These are phyloP conservation scores for Amauroascus verrucosus DNA, from an alignment of 2,329 filamentous ascomycete species.

Conservation along the genomic window DNA sequence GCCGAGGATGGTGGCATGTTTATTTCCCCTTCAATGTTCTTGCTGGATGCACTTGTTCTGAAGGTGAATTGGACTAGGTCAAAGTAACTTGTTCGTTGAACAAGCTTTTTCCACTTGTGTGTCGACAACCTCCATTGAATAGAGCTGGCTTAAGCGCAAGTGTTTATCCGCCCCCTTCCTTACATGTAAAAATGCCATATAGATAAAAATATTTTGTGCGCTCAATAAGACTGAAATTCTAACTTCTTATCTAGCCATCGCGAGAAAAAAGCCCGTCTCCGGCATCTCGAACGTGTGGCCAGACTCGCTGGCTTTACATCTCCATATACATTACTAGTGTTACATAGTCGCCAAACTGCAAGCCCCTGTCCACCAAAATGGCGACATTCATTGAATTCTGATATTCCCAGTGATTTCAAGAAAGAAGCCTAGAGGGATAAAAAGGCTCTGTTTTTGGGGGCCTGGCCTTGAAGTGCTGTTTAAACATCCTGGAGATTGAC, in stretches of 20 bases:
- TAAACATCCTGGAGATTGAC: not conserved
- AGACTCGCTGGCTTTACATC: slow-evolving; percentile 1
- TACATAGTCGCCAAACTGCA: not conserved
- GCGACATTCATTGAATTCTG: not conserved
- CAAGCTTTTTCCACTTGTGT: slow-evolving; percentile 6
- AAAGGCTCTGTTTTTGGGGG: not conserved
- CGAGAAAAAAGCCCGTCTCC: not conserved
- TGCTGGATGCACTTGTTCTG: not conserved
- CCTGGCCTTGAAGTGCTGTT: not conserved
- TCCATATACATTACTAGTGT: not conserved
- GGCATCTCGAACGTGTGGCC: not conserved
- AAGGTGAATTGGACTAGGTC: not conserved
- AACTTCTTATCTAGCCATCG: slow-evolving; percentile 1
- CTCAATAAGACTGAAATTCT: not conserved
- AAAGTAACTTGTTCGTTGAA: not conserved
- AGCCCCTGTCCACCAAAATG: slow-evolving; percentile 4
- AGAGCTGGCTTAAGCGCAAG: not conserved
- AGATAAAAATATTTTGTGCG: not conserved
- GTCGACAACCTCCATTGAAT: not conserved
- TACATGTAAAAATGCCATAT: slow-evolving; percentile 1
- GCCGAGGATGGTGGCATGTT: not conserved
- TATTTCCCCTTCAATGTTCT: not conserved
- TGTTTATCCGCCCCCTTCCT: not conserved
- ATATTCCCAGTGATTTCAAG: not conserved
- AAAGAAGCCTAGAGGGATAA: not conserved